A percentile compares a stretch with the other conserved stretches of the same genome.
Evolutionary conservation across 768 basidiomycete species (phyloP).

Genomic region (Filobasidium wieringae): DNA sequence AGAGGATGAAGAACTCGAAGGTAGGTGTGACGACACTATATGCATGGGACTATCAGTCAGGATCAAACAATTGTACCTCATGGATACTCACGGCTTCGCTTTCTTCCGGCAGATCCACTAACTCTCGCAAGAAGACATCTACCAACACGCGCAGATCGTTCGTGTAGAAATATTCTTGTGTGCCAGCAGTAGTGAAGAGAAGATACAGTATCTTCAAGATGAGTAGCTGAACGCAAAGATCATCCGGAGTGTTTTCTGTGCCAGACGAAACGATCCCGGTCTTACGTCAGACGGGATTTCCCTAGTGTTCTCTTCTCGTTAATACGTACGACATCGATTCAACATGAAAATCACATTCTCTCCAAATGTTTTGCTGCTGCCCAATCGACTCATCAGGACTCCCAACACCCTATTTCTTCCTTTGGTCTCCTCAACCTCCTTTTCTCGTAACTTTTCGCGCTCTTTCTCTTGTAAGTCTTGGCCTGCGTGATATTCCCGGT

Average conservation of each 20-base stretch:
- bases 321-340: slow-evolving; percentile 71
- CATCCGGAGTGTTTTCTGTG: slow-evolving; percentile 71
- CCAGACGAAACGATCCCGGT: no score
- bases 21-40: slow-evolving; percentile 83
- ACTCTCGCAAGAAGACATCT: slow-evolving; percentile 91
- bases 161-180: slow-evolving; percentile 93
- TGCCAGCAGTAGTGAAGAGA: slow-evolving; percentile 82
- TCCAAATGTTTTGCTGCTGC: slow-evolving; percentile 86
- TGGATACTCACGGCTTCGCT: slow-evolving; percentile 62
- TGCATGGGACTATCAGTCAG: neutral
- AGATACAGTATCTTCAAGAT: slow-evolving; percentile 90
- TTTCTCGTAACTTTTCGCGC: neutral
- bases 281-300: no score
- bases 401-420: slow-evolving; percentile 61
- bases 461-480: neutral
- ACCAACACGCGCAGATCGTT: slow-evolving; percentile 93
- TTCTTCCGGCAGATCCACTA: slow-evolving; percentile 83
- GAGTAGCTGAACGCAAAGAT: slow-evolving; percentile 84
- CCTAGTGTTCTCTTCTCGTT: no score
- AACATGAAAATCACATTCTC: slow-evolving; percentile 99
- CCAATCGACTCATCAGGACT: slow-evolving; percentile 69
- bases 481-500: neutral
- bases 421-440: slow-evolving; percentile 8
- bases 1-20: slow-evolving; percentile 92
- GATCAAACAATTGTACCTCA: neutral